Evolutionary conservation across 305 asterid species (phyloP).

Genomic region (Plantago coronopus): DNA sequence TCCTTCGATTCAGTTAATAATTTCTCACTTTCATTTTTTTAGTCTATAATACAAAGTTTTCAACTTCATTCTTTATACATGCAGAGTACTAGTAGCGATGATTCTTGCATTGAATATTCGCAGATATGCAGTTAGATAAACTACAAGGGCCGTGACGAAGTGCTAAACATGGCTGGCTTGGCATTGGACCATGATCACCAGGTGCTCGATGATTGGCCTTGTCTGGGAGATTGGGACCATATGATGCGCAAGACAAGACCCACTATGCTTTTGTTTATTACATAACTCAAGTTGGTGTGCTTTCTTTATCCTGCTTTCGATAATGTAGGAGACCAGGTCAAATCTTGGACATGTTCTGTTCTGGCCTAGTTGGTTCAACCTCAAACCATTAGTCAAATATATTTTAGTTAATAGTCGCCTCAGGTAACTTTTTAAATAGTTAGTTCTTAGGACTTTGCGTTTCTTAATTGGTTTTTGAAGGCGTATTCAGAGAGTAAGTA

Average conservation of each 20-base stretch:
- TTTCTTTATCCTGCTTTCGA: not conserved
- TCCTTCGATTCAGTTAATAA: too few species aligned
- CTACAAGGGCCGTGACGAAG: too few species aligned
- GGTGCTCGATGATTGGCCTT: slow-evolving; percentile 2
- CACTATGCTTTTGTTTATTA: not conserved
- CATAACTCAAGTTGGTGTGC: not conserved
- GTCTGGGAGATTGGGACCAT: slow-evolving; percentile 7
- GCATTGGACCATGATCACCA: not conserved
- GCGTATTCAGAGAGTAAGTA: not conserved
- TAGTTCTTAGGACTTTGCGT: slow-evolving; percentile 11
- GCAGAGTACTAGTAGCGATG: too few species aligned
- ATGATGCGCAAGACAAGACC: not conserved
- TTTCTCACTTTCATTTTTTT: too few species aligned
- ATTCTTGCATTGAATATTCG: too few species aligned
- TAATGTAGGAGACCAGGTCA: slow-evolving; percentile 27
- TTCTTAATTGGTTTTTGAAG: slow-evolving; percentile 15
- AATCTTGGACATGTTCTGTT: slow-evolving; percentile 31
- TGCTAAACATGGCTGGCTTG: too few species aligned
- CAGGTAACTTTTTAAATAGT: slow-evolving; percentile 1
- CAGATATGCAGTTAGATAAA: too few species aligned
- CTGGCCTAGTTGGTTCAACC: slow-evolving; percentile 38
- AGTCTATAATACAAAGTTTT: too few species aligned
- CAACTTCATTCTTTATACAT: too few species aligned
- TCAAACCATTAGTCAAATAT: slow-evolving; percentile 25
- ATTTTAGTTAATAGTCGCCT: not conserved